Evolutionary conservation across 139 green algal genomes (phyloP), one percentile per base, ranked within the genome.

Genomic region (Bryopsis sp.): DNA sequence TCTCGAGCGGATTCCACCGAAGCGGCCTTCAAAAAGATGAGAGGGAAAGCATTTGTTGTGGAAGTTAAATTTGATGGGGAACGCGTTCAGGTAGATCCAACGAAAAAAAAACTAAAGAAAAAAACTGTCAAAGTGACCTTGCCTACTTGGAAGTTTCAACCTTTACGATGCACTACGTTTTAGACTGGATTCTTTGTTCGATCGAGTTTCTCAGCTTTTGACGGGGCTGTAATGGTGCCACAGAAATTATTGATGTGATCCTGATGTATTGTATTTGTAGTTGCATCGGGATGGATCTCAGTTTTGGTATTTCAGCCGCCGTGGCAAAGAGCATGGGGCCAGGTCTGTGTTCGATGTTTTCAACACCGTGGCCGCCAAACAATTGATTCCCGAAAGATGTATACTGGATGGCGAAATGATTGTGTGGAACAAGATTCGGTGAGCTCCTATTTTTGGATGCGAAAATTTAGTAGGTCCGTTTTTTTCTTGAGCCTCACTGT

Each of bases 41-140:
- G 74, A 6, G 68, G 64, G 28, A 70, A 75, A 61, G 39, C 59
- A 1, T 91, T 94, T 63, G 67, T 92, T 33, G 65, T 84, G 24
- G 90, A 96, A 58, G 80, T 76, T 39, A 95, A 95, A 72, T 85
- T 95, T 68, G 90, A 93, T 61, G 90, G 88, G 0, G 67, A 78
- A 59, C n/a, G 77, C 5, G 50, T 79, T 28, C 74, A 80, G 74
- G 77, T 80, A 28, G 8, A n/a, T n/a, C n/a, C n/a, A n/a, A n/a
- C n/a, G n/a, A n/a, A n/a, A n/a, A n/a, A n/a, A n/a, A n/a, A n/a
- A n/a, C n/a, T n/a, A n/a, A n/a, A n/a, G n/a, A n/a, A n/a, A n/a
- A n/a, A n/a, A n/a, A n/a, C n/a, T n/a, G n/a, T n/a, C n/a, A n/a
- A n/a, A n/a, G n/a, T n/a, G n/a, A n/a, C n/a, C n/a, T n/a, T n/a